Evolutionary conservation across 257 asterid genomes (phyloP), one percentile per base, ranked within the genome.

Genomic region (Galeopsis tetrahit): DNA sequence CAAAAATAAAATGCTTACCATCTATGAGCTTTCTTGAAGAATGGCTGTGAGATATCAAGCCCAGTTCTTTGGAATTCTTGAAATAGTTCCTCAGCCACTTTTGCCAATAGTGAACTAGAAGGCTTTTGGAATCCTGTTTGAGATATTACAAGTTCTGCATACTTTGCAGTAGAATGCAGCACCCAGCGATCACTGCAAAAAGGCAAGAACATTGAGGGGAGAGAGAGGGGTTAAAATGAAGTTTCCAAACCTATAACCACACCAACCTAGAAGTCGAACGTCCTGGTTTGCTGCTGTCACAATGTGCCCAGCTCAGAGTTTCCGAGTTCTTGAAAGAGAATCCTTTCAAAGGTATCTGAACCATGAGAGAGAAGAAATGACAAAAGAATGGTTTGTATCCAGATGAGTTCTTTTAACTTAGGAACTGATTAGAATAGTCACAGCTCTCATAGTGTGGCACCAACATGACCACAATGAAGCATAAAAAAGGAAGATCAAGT

Each of bases 221-320:
- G n/a, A 38, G 6, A 48, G 5, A 9, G 36, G 28, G 48, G 31
- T 3, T 6, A 53, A 51, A 63, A 57, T 28, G 57, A 63, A 46
- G 38, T 56, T 74, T 68, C 10, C 4, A 3, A 49, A 46, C 67
- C 61, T 38, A n/a, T 6, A 39, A 55, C 28, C 66, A 8, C 55
- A 73, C 75, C 51, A 76, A 93, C 97, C 92, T 80, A 56, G 82
- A 44, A 44, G 78, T 64, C 17, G 93, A 75, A 63, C 93, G 98
- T 13, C 97, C 92, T 0, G 97, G 96, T 78, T 93, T 93, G 88
- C 90, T 87, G 85, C 92, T 93, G 69, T 90, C 97, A 72, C 95
- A 93, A 71, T 67, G 76, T 65, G 96, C 97, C 87, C 92, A 72
- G 81, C 88, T 87, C 52, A 93, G 78, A 76, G 85, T 70, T 74